These are phyloP conservation scores for Raddia guianensis DNA, from an alignment of 176 grass and related monocot genomes.

Conservation along the genomic window DNA sequence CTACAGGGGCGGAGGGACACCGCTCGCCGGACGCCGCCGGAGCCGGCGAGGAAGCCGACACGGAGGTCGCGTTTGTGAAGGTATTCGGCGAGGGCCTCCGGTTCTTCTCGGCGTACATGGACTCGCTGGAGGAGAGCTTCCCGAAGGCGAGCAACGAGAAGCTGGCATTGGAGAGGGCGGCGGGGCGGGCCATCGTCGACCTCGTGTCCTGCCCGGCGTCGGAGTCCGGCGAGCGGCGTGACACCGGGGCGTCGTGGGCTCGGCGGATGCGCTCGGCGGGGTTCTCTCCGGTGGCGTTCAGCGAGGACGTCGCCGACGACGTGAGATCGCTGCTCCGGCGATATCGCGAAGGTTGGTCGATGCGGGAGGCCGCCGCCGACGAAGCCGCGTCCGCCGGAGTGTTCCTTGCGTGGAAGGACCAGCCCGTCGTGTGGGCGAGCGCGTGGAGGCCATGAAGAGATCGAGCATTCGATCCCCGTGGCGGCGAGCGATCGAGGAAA, in stretches of 20 bases:
- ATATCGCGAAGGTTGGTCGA: conserved; percentile 90
- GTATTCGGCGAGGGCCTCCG: conserved; percentile 76
- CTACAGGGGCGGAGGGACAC: too few relatives aligned
- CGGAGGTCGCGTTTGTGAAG: conserved; percentile 75
- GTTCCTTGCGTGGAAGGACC: conserved; percentile 94
- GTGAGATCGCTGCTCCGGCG: conserved; percentile 79
- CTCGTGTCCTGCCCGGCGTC: conserved; percentile 74
- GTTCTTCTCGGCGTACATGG: conserved; percentile 93
- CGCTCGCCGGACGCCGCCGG: too few relatives aligned
- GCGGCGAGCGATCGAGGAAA: background rate
- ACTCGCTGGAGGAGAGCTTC: conserved; percentile 93
- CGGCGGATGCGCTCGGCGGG: conserved; percentile 68
- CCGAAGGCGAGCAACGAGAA: conserved; percentile 87
- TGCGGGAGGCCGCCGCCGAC: conserved; percentile 52
- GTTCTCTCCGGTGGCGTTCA: conserved; percentile 72
- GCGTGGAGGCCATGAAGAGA: conserved; percentile 79
- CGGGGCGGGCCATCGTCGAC: conserved; percentile 80
- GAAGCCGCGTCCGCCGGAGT: conserved; percentile 60
- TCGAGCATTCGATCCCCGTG: background rate
- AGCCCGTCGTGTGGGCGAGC: conserved; percentile 92
- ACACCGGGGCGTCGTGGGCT: conserved; percentile 67
- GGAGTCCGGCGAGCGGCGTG: conserved; percentile 77
- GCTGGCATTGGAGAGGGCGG: conserved; percentile 75
- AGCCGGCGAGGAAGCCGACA: conserved; percentile 42
- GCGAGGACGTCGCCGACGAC: conserved; percentile 92